phyloP scores from a whole-genome alignment of 2,329 filamentous ascomycete genomes.

The Penicillium verrucosum region DNA sequence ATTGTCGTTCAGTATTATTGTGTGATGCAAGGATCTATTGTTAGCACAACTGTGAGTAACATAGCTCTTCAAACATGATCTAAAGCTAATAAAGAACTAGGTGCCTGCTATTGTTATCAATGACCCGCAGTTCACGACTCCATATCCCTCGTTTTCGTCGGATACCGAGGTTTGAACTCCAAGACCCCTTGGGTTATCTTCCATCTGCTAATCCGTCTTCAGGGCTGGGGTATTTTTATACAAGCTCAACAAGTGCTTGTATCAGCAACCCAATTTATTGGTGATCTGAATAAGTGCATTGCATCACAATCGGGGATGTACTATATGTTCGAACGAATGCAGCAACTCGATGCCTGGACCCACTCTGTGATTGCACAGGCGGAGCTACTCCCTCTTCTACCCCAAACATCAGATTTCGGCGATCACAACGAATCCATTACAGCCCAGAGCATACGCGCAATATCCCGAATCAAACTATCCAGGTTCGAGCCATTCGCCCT shows the following conservation, averaged over 20 bases:
- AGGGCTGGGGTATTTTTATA: slow-evolving; percentile 46
- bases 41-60: slow-evolving; percentile 41
- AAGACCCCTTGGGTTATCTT: not conserved
- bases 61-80: not conserved
- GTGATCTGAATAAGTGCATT: slow-evolving; percentile 41
- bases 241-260: slow-evolving; percentile 44
- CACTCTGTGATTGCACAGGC: slow-evolving; percentile 36
- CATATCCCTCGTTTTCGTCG: slow-evolving; percentile 40
- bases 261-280: slow-evolving; percentile 41
- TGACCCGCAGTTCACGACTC: slow-evolving; percentile 44
- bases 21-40: slow-evolving; percentile 45
- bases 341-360: slow-evolving; percentile 42
- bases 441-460: slow-evolving; percentile 40
- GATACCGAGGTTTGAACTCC: slow-evolving; percentile 39
- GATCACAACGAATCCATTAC: slow-evolving; percentile 36
- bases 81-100: slow-evolving; percentile 25
- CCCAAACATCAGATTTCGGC: slow-evolving; percentile 23
- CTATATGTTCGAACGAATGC: slow-evolving; percentile 42
- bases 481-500: slow-evolving; percentile 28
- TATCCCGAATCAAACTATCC: slow-evolving; percentile 44
- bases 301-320: slow-evolving; percentile 35
- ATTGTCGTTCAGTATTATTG: slow-evolving; percentile 39
- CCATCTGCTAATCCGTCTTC: slow-evolving; percentile 14
- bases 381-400: slow-evolving; percentile 28
- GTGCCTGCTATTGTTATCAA: slow-evolving; percentile 43